These are phyloP conservation scores for Gracilaria vermiculophylla DNA, from an alignment of 23 red algal species.

Conservation along the genomic window DNA sequence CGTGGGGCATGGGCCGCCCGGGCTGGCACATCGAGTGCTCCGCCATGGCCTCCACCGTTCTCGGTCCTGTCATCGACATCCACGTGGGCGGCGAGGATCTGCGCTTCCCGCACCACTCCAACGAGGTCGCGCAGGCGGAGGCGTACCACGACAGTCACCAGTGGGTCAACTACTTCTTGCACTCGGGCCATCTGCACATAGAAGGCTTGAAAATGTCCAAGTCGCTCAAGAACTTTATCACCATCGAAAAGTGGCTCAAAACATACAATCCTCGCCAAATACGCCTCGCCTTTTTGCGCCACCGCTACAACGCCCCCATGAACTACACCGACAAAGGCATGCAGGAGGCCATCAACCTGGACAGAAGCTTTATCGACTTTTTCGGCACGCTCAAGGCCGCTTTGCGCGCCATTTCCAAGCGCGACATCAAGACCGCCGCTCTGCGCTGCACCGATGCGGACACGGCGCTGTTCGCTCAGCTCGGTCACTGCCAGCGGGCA, in stretches of 20 bases:
- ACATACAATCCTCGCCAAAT: slow-evolving; percentile 78
- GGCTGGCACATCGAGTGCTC: slow-evolving; percentile 99
- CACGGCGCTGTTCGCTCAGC: slow-evolving; percentile 31
- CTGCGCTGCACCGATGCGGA: slow-evolving; percentile 53
- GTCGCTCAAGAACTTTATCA: slow-evolving; percentile 99
- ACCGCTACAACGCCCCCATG: slow-evolving; percentile 87
- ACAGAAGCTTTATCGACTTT: slow-evolving; percentile 82
- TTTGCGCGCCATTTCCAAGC: slow-evolving; percentile 62
- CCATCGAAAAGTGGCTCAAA: slow-evolving; percentile 74
- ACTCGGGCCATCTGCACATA: slow-evolving; percentile 96
- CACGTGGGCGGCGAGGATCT: slow-evolving; percentile 94
- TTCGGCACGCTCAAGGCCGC: slow-evolving; percentile 65
- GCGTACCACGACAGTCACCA: slow-evolving; percentile 80
- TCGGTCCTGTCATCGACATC: slow-evolving; percentile 79
- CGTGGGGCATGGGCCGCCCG: slow-evolving; percentile 81
- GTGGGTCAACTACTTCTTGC: slow-evolving; percentile 93
- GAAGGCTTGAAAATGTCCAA: slow-evolving; percentile 99
- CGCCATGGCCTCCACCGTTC: slow-evolving; percentile 83
- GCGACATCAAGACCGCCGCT: neutral
- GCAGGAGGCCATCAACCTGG: slow-evolving; percentile 71
- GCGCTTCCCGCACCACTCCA: slow-evolving; percentile 95
- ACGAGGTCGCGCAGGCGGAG: slow-evolving; percentile 90
- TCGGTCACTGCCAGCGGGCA: slow-evolving; percentile 18
- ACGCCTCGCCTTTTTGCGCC: slow-evolving; percentile 73
- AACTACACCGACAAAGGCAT: slow-evolving; percentile 86